Conservation (phyloP, 768 basidiomycete species). For the Xerocomellus dryophilus region DNA sequence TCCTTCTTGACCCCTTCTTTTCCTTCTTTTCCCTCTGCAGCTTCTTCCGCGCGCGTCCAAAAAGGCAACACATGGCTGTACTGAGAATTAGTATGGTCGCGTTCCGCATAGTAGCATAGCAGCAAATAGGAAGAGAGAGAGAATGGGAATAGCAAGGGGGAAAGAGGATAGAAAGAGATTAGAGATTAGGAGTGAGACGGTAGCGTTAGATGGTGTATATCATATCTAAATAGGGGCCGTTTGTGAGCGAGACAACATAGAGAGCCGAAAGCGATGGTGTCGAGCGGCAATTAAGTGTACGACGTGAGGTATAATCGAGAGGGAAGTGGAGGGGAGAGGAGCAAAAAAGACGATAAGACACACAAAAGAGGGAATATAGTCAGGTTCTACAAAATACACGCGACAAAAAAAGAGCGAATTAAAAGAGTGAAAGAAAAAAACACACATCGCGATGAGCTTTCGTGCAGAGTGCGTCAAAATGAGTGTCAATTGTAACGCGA, state of each 20-base stretch:
- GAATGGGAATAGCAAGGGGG: too few species aligned
- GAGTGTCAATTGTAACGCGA: slow-evolving; percentile 19
- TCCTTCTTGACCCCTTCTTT: too few species aligned
- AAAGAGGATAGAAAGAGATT: not conserved
- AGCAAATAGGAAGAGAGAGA: not conserved
- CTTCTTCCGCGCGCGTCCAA: too few species aligned
- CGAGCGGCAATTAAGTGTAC: slow-evolving; percentile 25
- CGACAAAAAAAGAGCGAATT: not conserved
- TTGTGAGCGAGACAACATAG: slow-evolving; percentile 23
- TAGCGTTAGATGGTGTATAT: not conserved
- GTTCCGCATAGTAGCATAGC: not conserved
- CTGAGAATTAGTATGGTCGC: not conserved
- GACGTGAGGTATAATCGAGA: slow-evolving; percentile 12
- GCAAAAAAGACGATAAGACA: not conserved
- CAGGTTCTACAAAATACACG: not conserved
- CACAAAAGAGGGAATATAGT: not conserved
- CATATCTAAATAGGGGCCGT: not conserved
- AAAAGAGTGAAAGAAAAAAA: not conserved
- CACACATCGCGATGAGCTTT: slow-evolving; percentile 25
- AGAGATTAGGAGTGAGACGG: not conserved
- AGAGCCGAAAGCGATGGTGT: slow-evolving; percentile 11
- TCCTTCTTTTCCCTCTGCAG: too few species aligned
- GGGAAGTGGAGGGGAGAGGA: not conserved
- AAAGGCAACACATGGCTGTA: not conserved
- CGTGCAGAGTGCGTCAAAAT: slow-evolving; percentile 23